Percentiles rank a stretch among this genome's conserved stretches.
Conservation (phyloP, 805 yeast genomes). For the Kodamaea jinghongensis region DNA sequence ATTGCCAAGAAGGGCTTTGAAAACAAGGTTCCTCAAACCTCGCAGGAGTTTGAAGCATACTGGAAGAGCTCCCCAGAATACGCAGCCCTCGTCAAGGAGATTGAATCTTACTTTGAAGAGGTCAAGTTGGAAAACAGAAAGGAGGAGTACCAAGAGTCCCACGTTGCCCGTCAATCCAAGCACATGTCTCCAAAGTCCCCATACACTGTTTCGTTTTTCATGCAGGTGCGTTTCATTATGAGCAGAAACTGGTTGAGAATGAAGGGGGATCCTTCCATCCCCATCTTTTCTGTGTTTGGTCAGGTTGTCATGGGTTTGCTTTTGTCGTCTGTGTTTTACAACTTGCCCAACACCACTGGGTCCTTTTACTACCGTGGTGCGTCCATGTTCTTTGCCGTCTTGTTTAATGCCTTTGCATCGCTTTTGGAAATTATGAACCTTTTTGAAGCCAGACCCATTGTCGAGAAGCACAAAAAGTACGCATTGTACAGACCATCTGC, state of each 20-base stretch:
- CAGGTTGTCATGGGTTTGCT: slow-evolving; percentile 54
- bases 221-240: slow-evolving; percentile 50
- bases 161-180: slow-evolving; percentile 21
- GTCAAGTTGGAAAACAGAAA: slow-evolving; percentile 13
- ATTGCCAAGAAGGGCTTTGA: slow-evolving; percentile 42
- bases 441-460: slow-evolving; percentile 55
- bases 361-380: slow-evolving; percentile 59
- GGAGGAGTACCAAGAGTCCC: slow-evolving; percentile 22
- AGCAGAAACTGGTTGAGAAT: slow-evolving; percentile 49
- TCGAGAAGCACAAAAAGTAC: slow-evolving; percentile 56
- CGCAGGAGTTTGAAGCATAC: slow-evolving; percentile 17
- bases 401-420: slow-evolving; percentile 62
- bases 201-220: slow-evolving; percentile 48
- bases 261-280: slow-evolving; percentile 49
- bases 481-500: slow-evolving; percentile 62
- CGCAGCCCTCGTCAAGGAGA: slow-evolving; percentile 14
- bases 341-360: slow-evolving; percentile 40
- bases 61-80: slow-evolving; percentile 50
- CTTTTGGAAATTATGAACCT: slow-evolving; percentile 55
- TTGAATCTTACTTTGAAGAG: slow-evolving; percentile 12
- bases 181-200: slow-evolving; percentile 43
- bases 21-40: slow-evolving; percentile 42
- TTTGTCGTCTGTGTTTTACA: slow-evolving; percentile 57
- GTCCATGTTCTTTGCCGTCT: slow-evolving; percentile 62
- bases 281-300: slow-evolving; percentile 41